Conservation (phyloP, 768 basidiomycete species). For the Kwoniella newhampshirensis region DNA sequence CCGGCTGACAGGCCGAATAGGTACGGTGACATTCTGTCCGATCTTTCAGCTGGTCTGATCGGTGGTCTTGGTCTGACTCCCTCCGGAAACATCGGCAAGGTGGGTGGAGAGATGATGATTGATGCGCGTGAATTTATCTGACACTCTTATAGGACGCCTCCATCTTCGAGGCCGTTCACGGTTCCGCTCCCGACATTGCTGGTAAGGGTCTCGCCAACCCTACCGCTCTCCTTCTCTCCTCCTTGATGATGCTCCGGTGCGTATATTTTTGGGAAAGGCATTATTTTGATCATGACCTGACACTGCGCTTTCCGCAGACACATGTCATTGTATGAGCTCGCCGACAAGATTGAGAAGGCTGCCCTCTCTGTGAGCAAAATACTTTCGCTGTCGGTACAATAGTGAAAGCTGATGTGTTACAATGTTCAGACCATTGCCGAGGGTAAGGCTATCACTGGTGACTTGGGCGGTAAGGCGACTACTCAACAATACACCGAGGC, state of each 20-base stretch:
- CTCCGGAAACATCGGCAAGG: constrained; percentile 94
- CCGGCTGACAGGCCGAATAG: constrained; percentile 28
- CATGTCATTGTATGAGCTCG: constrained; percentile 83
- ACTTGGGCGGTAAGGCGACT: constrained; percentile 87
- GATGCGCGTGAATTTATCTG: background rate
- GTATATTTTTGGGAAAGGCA: constrained; percentile 29
- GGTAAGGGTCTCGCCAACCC: constrained; percentile 82
- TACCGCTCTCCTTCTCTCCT: constrained; percentile 93
- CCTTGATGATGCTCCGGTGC: constrained; percentile 95
- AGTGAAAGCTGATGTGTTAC: constrained; percentile 1
- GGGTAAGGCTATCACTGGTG: constrained; percentile 91
- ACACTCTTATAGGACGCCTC: constrained; percentile 73
- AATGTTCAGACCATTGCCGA: constrained; percentile 83
- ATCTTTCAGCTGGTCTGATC: constrained; percentile 98
- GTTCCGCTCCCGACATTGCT: constrained; percentile 98
- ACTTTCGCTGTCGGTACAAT: too few species aligned
- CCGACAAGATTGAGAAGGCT: constrained; percentile 87
- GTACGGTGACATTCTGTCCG: constrained; percentile 79
- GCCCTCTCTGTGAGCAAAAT: constrained; percentile 80
- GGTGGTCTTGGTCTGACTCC: constrained; percentile 96
- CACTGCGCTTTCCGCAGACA: constrained; percentile 60
- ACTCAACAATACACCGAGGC: constrained; percentile 86
- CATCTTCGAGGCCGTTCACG: constrained; percentile 99
- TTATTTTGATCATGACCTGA: background rate
- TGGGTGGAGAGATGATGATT: constrained; percentile 52